Base-by-base conservation (phyloP, 768 basidiomycete genomes). In the Collybia mongolica region DNA sequence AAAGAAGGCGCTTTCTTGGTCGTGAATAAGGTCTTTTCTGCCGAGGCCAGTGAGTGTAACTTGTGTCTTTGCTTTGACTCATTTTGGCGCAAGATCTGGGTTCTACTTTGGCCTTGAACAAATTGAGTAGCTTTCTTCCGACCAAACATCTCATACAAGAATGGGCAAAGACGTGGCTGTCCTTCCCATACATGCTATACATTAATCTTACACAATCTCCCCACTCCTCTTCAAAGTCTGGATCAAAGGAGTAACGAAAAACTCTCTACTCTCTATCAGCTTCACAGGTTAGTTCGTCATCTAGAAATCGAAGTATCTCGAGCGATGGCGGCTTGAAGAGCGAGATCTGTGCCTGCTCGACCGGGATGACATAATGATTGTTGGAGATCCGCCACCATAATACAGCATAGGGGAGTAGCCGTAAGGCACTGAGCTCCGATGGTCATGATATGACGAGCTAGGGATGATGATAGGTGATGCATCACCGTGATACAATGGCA, bases 61-160 rank as follows among this genome's bases (percentile, higher is more conserved):
- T 26, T 26, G 24, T 7, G 24, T 7, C 24, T 26, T 26, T 26
- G 24, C 24, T 26, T 26, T n/a, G n/a, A n/a, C 4, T 26, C 24
- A 26, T 26, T 7, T 26, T 7, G 3, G 24, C 24, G 7, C 24
- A 26, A 7, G 24, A 3, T 26, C 24, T 4, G 24, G 24, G 7
- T 7, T 26, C 7, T 4, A 7, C 11, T 32, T 9, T 5, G 32
- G 9, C 7, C 5, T 32, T 3, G 11, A 5, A 32, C 11, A 14
- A 32, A 11, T 5, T 6, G 7, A 32, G 11, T 32, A 26, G 3
- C 4, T 32, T 32, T 14, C 11, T 32, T 32, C 14, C 32, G 11
- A 53, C 55, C 57, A 48, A 49, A 49, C 38, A 43, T 50, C 49
- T 44, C 53, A 54, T 59, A 55, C 50, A 56, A 56, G 50, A 53